phyloP scores from a whole-genome alignment of 768 basidiomycete species.

The Naganishia antarctica region DNA sequence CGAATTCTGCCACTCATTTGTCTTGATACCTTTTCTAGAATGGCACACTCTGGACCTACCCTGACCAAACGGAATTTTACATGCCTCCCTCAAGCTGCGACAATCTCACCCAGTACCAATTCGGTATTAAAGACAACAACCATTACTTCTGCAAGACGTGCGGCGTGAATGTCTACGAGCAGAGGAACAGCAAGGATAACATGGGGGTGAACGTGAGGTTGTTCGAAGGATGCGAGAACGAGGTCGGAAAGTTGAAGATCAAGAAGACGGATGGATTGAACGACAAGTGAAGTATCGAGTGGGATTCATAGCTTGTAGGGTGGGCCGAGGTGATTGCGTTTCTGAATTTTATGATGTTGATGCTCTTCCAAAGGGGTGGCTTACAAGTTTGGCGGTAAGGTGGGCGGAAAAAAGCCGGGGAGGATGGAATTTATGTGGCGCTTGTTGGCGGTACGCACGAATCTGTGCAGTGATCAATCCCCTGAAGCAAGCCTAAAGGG shows the following conservation, averaged over 20 bases:
- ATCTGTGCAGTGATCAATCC: too few relatives aligned
- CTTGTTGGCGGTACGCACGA: too few relatives aligned
- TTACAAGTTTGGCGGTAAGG: too few relatives aligned
- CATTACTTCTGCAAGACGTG: slow-evolving; percentile 31
- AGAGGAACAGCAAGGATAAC: neutral
- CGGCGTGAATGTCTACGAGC: slow-evolving; percentile 30
- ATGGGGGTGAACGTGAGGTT: slow-evolving; percentile 30
- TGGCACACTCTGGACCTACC: slow-evolving; percentile 32
- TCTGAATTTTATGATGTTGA: too few relatives aligned
- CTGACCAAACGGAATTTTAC: neutral
- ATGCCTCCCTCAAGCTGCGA: slow-evolving; percentile 14
- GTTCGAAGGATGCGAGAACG: slow-evolving; percentile 20
- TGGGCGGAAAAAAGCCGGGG: too few relatives aligned
- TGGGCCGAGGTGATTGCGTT: too few relatives aligned
- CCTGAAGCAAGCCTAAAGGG: too few relatives aligned
- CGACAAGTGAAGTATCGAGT: neutral
- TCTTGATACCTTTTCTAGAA: slow-evolving; percentile 28
- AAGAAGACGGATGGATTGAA: slow-evolving; percentile 8
- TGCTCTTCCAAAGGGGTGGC: too few relatives aligned
- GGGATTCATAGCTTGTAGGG: too few relatives aligned
- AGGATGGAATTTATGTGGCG: too few relatives aligned
- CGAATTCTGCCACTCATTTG: neutral
- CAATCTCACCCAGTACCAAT: slow-evolving; percentile 19
- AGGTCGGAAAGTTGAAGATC: slow-evolving; percentile 9
- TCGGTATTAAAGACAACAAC: slow-evolving; percentile 14